A percentile compares a stretch with the other conserved stretches of the same genome.
These are phyloP conservation scores for Prunus fruticosa DNA, from an alignment of 306 rosid species.

Conservation along the genomic window DNA sequence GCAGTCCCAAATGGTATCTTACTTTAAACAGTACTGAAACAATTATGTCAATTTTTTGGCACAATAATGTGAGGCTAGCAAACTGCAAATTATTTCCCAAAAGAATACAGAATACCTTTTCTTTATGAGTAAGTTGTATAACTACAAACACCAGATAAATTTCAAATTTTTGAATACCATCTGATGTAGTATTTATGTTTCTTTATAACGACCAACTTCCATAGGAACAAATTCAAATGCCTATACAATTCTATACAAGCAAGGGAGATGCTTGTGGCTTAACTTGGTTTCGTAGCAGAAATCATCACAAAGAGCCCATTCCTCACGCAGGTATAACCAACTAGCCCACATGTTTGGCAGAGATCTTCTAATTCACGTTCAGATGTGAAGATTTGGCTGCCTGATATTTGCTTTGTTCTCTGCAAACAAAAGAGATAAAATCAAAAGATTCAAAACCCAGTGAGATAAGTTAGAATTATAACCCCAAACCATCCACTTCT, in stretches of 20 bases:
- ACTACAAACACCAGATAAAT: too few species aligned
- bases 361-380: slow-evolving; percentile 83
- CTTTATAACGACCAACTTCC: too few species aligned
- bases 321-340: slow-evolving; percentile 56
- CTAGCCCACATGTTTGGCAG: slow-evolving; percentile 69
- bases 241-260: background rate
- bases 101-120: too few species aligned
- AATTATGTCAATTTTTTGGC: too few species aligned
- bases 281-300: slow-evolving; percentile 68
- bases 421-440: slow-evolving; percentile 5
- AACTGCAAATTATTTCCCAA: too few species aligned
- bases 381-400: slow-evolving; percentile 50
- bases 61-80: too few species aligned
- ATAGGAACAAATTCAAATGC: background rate
- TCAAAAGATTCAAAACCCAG: background rate
- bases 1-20: too few species aligned
- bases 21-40: too few species aligned
- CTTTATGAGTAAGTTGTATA: too few species aligned
- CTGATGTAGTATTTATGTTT: too few species aligned
- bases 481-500: background rate
- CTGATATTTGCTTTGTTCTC: slow-evolving; percentile 49
- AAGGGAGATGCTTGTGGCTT: slow-evolving; percentile 3
- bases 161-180: too few species aligned
- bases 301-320: slow-evolving; percentile 76
- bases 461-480: background rate